Conservation (phyloP, 176 grass and related monocot genomes). For the Oropetium thomaeum region DNA sequence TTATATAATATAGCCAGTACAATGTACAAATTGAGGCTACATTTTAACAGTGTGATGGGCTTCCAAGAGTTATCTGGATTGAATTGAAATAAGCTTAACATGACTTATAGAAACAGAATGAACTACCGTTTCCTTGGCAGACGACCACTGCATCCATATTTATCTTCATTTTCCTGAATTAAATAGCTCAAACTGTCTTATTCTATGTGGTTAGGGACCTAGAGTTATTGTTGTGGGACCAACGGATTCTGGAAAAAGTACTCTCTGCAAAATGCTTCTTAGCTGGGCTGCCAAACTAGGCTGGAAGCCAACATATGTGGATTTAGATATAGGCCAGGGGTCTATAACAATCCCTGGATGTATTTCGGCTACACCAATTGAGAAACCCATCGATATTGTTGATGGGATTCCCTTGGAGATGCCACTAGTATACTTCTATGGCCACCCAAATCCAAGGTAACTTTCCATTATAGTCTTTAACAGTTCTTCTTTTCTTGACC, state of each 20-base stretch:
- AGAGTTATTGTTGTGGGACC: constrained; percentile 88
- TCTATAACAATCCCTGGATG: constrained; percentile 91
- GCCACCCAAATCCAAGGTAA: constrained; percentile 80
- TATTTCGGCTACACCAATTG: constrained; percentile 84
- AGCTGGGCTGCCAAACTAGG: constrained; percentile 83
- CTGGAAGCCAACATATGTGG: constrained; percentile 90
- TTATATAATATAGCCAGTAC: neutral
- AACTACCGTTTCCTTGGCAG: neutral
- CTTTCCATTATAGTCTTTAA: neutral
- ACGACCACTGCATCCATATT: neutral
- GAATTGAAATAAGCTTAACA: neutral
- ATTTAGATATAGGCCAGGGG: constrained; percentile 91
- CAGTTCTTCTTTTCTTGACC: neutral
- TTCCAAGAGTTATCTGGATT: neutral
- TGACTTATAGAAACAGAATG: neutral
- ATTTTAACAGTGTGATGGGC: neutral
- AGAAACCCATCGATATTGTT: constrained; percentile 91
- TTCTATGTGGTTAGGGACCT: constrained; percentile 55
- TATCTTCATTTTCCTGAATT: neutral
- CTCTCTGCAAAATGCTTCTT: constrained; percentile 81
- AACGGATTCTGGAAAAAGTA: constrained; percentile 95
- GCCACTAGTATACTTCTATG: constrained; percentile 86
- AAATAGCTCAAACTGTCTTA: constrained; percentile 19
- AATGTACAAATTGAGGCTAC: neutral
- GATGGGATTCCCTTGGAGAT: constrained; percentile 98